Evolutionary conservation across 345 rosid species (phyloP).

Genomic region (Hirschfeldia incana): DNA sequence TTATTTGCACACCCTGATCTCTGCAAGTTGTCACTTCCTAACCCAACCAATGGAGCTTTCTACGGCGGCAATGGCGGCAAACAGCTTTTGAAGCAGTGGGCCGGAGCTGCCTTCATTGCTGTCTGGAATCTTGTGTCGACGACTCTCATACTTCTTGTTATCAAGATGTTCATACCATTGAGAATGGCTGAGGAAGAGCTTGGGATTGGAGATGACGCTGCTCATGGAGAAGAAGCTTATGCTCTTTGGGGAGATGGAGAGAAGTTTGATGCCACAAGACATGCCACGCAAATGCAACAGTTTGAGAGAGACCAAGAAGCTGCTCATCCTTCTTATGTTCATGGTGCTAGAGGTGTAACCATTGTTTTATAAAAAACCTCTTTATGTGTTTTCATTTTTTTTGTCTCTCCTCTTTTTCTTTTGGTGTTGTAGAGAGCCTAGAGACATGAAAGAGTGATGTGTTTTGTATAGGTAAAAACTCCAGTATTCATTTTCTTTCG

Average conservation of each 20-base stretch:
- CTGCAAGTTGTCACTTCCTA: constrained; percentile 48
- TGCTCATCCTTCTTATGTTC: constrained; percentile 51
- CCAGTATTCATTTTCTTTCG: background rate
- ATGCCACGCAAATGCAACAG: constrained; percentile 43
- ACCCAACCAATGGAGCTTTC: constrained; percentile 65
- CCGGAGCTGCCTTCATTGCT: constrained; percentile 62
- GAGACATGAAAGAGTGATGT: constrained; percentile 3
- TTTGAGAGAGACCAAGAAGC: constrained; percentile 41
- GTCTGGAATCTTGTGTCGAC: constrained; percentile 73
- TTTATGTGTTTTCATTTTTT: background rate
- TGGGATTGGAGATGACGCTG: constrained; percentile 84
- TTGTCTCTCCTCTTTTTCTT: background rate
- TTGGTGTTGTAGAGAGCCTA: background rate
- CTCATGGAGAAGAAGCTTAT: constrained; percentile 94
- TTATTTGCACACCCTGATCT: constrained; percentile 78
- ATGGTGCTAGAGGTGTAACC: constrained; percentile 77
- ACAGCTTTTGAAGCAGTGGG: constrained; percentile 76
- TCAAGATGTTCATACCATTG: constrained; percentile 64
- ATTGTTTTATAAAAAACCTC: constrained; percentile 49
- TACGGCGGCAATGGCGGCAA: constrained; percentile 70
- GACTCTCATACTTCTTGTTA: constrained; percentile 55
- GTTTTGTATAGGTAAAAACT: constrained; percentile 22
- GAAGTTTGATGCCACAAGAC: constrained; percentile 66
- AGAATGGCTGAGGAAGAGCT: constrained; percentile 86
- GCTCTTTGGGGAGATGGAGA: constrained; percentile 99